phyloP scores from a whole-genome alignment of 306 rosid species.

The Cucurbita pepo region DNA sequence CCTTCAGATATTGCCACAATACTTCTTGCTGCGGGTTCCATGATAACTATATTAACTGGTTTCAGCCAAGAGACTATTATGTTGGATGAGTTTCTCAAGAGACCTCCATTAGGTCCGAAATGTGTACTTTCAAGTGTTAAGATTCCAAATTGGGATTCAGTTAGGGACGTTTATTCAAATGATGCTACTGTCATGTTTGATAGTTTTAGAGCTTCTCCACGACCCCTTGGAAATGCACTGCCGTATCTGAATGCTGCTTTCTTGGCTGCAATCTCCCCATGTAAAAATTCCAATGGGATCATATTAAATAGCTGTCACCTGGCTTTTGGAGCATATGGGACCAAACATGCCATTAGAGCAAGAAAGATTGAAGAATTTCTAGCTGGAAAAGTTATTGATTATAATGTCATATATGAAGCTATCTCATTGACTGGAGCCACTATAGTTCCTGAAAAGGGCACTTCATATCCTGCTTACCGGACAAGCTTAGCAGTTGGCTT shows the following conservation, averaged over 20 bases:
- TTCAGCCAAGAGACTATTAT: slow-evolving; percentile 27
- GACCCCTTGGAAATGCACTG: slow-evolving; percentile 81
- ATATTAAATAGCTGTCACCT: slow-evolving; percentile 36
- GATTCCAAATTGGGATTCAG: slow-evolving; percentile 37
- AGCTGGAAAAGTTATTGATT: slow-evolving; percentile 36
- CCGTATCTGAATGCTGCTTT: slow-evolving; percentile 76
- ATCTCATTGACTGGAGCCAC: slow-evolving; percentile 26
- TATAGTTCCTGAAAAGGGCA: slow-evolving; percentile 41
- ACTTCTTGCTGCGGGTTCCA: slow-evolving; percentile 66
- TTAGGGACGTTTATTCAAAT: slow-evolving; percentile 15
- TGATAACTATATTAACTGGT: slow-evolving; percentile 40
- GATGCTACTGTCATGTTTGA: slow-evolving; percentile 34
- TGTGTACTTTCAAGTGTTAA: slow-evolving; percentile 44
- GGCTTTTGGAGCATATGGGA: slow-evolving; percentile 64
- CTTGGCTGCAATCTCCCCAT: slow-evolving; percentile 43
- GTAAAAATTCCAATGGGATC: slow-evolving; percentile 28
- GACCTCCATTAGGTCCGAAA: slow-evolving; percentile 38
- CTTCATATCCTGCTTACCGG: slow-evolving; percentile 36
- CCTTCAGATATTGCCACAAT: slow-evolving; percentile 80
- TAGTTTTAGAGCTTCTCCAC: slow-evolving; percentile 69
- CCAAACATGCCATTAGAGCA: slow-evolving; percentile 62
- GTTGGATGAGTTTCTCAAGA: slow-evolving; percentile 52
- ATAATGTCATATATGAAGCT: slow-evolving; percentile 40
- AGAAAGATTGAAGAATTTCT: slow-evolving; percentile 53
- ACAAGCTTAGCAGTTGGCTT: slow-evolving; percentile 66